Base-by-base conservation (phyloP, 2,329 filamentous ascomycete genomes). In the Thelonectria blattea region DNA sequence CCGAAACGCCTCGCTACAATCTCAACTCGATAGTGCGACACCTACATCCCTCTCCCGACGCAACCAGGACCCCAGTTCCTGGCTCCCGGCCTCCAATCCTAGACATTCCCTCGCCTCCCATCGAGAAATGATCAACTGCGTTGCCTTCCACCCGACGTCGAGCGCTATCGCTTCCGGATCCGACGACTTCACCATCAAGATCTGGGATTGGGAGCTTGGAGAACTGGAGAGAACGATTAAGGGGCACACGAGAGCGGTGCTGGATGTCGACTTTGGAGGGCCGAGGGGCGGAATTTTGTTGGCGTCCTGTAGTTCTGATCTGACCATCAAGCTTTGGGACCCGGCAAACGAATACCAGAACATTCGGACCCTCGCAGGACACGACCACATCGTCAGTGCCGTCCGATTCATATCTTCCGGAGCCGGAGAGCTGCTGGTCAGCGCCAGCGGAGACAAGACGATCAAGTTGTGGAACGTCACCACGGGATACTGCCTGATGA, bases 261-360 rank as follows among this genome's bases (percentile, higher is more conserved):
- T 95, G 18, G 93, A 96, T 72, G 86, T 97, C 27, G 93, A 97
- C 72, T 97, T 91, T 78, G 93, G 93, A 41, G 93, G 93, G 0
- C 92, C 92, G 0, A 85, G 90, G 71, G 91, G 91, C 12, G 45
- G 53, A 11, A 56, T 59, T 7, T 68, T 75, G 3, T 69, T 79
- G 15, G 76, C 81, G 3, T 93, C 90, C 7, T 96, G 92, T 79
- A 93, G 89, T 48, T 93, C 89, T 50, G 94, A 97, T 75, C 79
- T 97, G 45, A 96, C 92, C 1, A 97, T 97, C 77, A 97, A 97
- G 76, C 81, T 97, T 20, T 97, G 93, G 93, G 92, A 97, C 67
- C 93, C 94, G 1, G 85, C 88, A 46, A 90, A 96, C 73, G 91
- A 95, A 60, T 97, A 97, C 79, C 96, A 97, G 75, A 97, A 97